Evolutionary conservation across 1,284 basidiomycete genomes (phyloP), one percentile per base, ranked within the genome.

Genomic region (Inonotus hispidus): DNA sequence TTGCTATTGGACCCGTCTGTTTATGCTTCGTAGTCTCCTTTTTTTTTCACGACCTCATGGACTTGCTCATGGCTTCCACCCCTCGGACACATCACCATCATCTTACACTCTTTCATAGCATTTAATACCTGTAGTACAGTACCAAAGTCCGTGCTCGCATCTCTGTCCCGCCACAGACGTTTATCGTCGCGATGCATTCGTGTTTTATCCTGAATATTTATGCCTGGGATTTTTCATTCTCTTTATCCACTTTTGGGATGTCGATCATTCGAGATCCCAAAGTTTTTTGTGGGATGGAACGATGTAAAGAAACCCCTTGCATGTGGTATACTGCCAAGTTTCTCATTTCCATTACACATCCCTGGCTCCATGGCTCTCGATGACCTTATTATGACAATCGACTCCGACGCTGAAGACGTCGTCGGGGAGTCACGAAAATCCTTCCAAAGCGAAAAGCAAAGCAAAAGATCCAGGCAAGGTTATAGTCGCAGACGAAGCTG

Each of bases 341-440:
- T 25, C 19, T 21, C 27, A 29, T 16, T 27, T 23, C 41, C 21
- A 49, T n/a, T 29, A 8, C 5, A 25, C 37, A 21, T 32, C n/a
- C 23, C 14, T n/a, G 3, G 16, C 8, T 32, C 14, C 27, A 64
- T 64, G 63, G 63, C 55, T 5, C 47, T 67, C 59, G 67, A 72
- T n/a, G 88, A 91, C 71, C 90, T 88, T 75, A 77, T 92, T 53
- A 84, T 89, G 83, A 93, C 92, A 0, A 80, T 93, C 61, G 88
- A 90, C 66, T 92, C 91, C 35, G 91, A 92, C 67, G 77, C 77
- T 25, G 90, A 93, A 69, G 81, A 79, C 21, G 59, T 56, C n/a
- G 59, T 61, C 10, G 62, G 59, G 37, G 64, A 58, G 64, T 62
- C 55, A 61, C 56, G 53, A 64, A 56, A 68, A 66, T 47, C 21